Conservation (phyloP, 345 rosid species). For the Mangifera indica region DNA sequence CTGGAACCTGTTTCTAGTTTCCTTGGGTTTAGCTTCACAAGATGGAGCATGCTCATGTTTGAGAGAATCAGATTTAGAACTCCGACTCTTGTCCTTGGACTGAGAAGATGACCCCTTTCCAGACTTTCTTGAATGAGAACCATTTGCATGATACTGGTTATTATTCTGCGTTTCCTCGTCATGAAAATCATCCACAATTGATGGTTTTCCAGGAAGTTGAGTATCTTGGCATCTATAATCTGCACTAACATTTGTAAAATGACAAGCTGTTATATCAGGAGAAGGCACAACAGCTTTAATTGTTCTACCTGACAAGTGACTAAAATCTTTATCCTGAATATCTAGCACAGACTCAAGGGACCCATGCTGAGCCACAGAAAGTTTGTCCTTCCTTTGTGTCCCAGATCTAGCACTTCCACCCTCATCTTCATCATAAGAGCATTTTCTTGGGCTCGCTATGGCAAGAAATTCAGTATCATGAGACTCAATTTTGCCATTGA, state of each 20-base stretch:
- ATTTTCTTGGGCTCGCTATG: constrained; percentile 44
- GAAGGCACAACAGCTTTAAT: constrained; percentile 46
- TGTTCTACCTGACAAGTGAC: constrained; percentile 36
- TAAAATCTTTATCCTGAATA: constrained; percentile 43
- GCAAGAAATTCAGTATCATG: constrained; percentile 40
- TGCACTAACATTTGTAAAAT: constrained; percentile 36
- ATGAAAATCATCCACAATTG: constrained; percentile 29
- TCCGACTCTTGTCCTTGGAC: constrained; percentile 60
- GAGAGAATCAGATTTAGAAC: constrained; percentile 44
- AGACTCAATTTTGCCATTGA: constrained; percentile 38
- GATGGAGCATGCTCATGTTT: constrained; percentile 33
- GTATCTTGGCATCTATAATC: constrained; percentile 41
- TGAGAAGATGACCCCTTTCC: constrained; percentile 68
- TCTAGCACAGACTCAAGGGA: constrained; percentile 48
- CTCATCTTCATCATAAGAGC: constrained; percentile 61
- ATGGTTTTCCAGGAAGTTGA: constrained; percentile 28
- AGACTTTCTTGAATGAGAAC: constrained; percentile 49
- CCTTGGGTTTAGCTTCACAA: constrained; percentile 41
- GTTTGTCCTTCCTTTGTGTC: constrained; percentile 43
- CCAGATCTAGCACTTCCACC: constrained; percentile 63
- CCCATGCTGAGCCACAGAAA: constrained; percentile 31
- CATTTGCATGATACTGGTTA: constrained; percentile 41
- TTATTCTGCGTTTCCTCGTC: constrained; percentile 47
- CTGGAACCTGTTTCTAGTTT: constrained; percentile 39
- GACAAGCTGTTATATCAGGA: constrained; percentile 36